Percentiles rank a stretch among this genome's conserved stretches.
These are phyloP conservation scores for Rhodotorula toruloides DNA, from an alignment of 768 basidiomycete species.

Conservation along the genomic window DNA sequence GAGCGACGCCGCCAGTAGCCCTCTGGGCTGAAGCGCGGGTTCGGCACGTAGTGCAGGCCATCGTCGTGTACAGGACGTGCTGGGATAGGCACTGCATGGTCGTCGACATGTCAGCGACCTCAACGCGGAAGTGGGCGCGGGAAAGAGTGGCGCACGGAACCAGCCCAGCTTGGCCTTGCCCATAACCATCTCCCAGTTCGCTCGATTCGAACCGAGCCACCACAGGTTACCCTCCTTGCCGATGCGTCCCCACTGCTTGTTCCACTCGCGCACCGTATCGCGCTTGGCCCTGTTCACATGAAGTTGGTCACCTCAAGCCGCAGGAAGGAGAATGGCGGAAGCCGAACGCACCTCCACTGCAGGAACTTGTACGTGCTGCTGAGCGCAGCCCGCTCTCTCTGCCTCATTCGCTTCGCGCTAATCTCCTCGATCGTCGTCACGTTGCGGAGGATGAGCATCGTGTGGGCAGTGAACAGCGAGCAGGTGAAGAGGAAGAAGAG, in stretches of 20 bases:
- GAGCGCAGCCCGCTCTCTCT: constrained; percentile 26
- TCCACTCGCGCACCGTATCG: constrained; percentile 17
- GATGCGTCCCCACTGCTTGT: constrained; percentile 31
- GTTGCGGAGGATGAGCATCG: constrained; percentile 28
- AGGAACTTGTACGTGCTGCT: constrained; percentile 12
- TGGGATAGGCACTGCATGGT: constrained; percentile 30
- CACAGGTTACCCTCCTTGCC: constrained; percentile 37
- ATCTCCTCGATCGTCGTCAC: constrained; percentile 41
- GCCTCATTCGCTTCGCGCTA: constrained; percentile 18
- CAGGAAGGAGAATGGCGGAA: not conserved
- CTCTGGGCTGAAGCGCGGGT: constrained; percentile 34
- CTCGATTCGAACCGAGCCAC: constrained; percentile 35
- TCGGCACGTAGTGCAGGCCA: constrained; percentile 31
- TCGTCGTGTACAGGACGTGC: constrained; percentile 11
- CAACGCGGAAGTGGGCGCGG: not conserved
- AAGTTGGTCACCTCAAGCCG: not conserved
- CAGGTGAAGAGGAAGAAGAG: constrained; percentile 35
- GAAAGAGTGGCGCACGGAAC: constrained; percentile 21
- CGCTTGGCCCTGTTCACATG: not conserved
- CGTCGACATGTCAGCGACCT: not conserved
- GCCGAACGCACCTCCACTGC: constrained; percentile 14
- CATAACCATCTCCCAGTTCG: constrained; percentile 37
- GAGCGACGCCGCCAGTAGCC: constrained; percentile 28
- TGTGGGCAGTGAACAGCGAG: constrained; percentile 24
- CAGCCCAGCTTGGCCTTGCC: constrained; percentile 30